Base-by-base conservation (phyloP, 331 rosid species). In the Arachis monticola region DNA sequence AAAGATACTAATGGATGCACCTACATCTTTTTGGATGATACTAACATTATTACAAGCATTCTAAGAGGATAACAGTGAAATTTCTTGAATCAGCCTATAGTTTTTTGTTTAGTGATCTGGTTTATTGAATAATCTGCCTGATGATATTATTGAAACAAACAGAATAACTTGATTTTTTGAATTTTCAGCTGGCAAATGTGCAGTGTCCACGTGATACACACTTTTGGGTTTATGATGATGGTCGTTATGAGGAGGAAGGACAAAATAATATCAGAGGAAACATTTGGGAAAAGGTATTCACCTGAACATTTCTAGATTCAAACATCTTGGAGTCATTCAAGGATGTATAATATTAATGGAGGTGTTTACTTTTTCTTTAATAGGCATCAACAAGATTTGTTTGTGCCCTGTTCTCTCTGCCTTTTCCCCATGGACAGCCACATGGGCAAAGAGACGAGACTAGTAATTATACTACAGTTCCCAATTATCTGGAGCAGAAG, bases 151-250 rank as follows among this genome's bases (percentile, higher is more conserved):
- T 60, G 7, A 64, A 80, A 11, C 64, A 58, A 30, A 68, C 60
- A 38, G 48, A 69, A 56, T 77, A 55, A 79, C 73, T 6, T 56
- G 66, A 30, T 69, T 65, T 56, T 81, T 82, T 73, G 79, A 78
- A 76, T 72, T 80, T 59, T 83, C 91, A 95, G 99, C 82, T 95
- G 83, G 99, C 99, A 80, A 87, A 84, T n/a, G 99, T 92, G 79
- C 99, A 95, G 89, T 95, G 99, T 81, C 99, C 98, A 5, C 96
- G 98, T 22, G 99, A 92, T 91, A 95, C 99, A 72, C 99, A 95
- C 84, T 95, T 95, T 85, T 95, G 99, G 99, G 99, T 95, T 77
- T 95, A 95, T 71, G 99, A 95, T 38, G 98, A 95, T 42, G 99
- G 99, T 70, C 97, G 98, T 10, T 95, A 92, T 42, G 96, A 95